Evolutionary conservation across 2,329 filamentous ascomycete genomes (phyloP).

Genomic region (Ophiocordyceps camponoti-floridani): DNA sequence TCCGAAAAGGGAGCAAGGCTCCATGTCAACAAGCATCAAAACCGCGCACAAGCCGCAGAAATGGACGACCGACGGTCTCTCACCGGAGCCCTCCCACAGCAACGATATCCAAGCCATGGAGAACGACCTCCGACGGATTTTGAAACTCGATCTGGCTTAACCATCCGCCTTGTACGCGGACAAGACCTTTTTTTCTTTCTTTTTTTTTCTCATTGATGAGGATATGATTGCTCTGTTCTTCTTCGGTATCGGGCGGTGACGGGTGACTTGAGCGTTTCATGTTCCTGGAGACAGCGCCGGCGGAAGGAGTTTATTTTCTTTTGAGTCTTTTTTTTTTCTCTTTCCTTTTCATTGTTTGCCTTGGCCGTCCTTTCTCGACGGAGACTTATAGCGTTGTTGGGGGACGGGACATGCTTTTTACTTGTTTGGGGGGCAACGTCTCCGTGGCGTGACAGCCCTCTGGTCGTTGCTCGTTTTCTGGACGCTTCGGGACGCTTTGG

Average conservation of each 20-base stretch:
- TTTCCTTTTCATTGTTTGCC: no score
- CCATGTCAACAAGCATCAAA: not conserved
- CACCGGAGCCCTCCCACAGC: conserved; percentile 3
- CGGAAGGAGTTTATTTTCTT: no score
- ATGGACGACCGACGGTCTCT: conserved; percentile 1
- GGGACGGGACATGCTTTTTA: not conserved
- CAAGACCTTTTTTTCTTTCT: not conserved
- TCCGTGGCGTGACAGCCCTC: not conserved
- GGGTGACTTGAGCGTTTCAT: no score
- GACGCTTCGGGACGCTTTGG: not conserved
- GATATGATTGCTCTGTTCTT: not conserved
- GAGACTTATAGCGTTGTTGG: not conserved
- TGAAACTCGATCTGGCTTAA: conserved; percentile 22
- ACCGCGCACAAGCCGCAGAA: not conserved
- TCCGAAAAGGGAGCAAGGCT: conserved; percentile 3
- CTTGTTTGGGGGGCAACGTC: not conserved
- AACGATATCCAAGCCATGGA: conserved; percentile 31
- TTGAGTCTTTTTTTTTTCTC: no score
- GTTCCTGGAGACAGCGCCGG: no score
- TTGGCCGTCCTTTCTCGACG: not conserved
- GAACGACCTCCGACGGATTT: conserved; percentile 31
- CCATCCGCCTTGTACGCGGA: not conserved
- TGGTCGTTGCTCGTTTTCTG: not conserved
- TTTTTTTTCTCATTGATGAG: not conserved
- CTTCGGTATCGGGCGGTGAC: not conserved